These are phyloP conservation scores for Dendrostoma leiphaemia DNA, from an alignment of 2,329 filamentous ascomycete genomes.

Conservation along the genomic window DNA sequence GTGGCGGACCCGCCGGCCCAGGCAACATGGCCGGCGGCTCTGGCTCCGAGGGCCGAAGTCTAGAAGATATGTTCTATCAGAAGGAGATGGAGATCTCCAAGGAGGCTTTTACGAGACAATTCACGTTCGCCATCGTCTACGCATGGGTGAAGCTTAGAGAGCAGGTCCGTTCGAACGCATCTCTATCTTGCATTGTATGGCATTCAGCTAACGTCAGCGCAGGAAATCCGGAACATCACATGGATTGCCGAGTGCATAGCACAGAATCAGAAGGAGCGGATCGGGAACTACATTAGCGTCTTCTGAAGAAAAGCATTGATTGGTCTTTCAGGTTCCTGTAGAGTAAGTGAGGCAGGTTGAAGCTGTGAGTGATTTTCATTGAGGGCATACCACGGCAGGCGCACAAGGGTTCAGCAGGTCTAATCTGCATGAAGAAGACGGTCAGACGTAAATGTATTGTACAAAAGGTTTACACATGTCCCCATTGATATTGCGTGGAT, in stretches of 20 bases:
- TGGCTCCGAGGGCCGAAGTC: constrained; percentile 78
- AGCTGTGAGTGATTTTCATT: constrained; percentile 10
- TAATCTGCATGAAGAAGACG: constrained; percentile 15
- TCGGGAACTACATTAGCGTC: constrained; percentile 98
- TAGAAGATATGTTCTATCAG: constrained; percentile 98
- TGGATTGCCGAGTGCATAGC: constrained; percentile 99
- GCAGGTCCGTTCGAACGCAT: constrained; percentile 63
- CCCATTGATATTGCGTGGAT: constrained; percentile 36
- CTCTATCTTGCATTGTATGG: neutral
- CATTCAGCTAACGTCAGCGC: constrained; percentile 29
- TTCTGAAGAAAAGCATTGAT: constrained; percentile 59
- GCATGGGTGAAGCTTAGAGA: constrained; percentile 97
- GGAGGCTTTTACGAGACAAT: constrained; percentile 90
- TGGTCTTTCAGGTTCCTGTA: constrained; percentile 17
- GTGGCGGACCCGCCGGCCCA: constrained; percentile 67
- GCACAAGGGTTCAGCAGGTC: constrained; percentile 16
- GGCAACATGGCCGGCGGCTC: constrained; percentile 83
- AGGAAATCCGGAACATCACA: constrained; percentile 99
- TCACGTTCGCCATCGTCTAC: constrained; percentile 92
- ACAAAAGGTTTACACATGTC: constrained; percentile 43
- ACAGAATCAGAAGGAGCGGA: constrained; percentile 98
- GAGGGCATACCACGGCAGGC: constrained; percentile 28
- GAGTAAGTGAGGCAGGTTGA: constrained; percentile 8
- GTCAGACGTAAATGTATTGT: constrained; percentile 38
- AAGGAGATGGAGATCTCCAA: constrained; percentile 99